Evolutionary conservation across 495 filamentous ascomycete genomes (phyloP), one percentile per base, ranked within the genome.

Genomic region (Penicillium goetzii): DNA sequence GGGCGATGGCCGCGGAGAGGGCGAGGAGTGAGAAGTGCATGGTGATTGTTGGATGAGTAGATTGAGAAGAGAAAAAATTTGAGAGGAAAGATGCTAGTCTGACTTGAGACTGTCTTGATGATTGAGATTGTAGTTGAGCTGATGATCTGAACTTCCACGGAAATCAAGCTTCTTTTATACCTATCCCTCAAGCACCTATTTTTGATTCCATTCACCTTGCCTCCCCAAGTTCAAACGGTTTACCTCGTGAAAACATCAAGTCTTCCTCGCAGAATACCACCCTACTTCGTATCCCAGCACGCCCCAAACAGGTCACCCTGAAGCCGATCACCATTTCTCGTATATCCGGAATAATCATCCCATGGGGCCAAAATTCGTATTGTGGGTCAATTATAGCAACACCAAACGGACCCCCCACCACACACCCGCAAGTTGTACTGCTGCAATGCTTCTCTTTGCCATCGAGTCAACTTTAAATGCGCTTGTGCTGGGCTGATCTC

Each of bases 11-110:
- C 6, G 63, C 21, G 28, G 65, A 60, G 32, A 57, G 4, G 17
- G 65, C 61, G 11, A 64, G 15, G 56, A 67, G 21, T 2, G 65
- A 34, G 52, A 63, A 58, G 30, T 50, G 50, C 64, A 67, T 67
- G 10, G 0, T 60, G 50, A 23, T 12, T 7, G n/a, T 55, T 53
- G 14, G 14, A 55, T 55, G 3, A 1, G 17, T 21, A 55, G 15
- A 21, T 23, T 53, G 28, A 10, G 17, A 36, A 33, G n/a, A 21
- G 12, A 8, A 23, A 55, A 36, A 5, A n/a, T n/a, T n/a, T 40
- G 36, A 40, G 11, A 21, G 8, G n/a, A 54, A 54, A 57, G 54
- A 19, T 33, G 32, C 21, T 45, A 47, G 30, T 41, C 11, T 57
- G 28, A 19, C 14, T 41, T 11, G 32, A 55, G 36, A 40, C 17